Base-by-base conservation (phyloP, 352 stramenopile genomes). In the Lagenidium giganteum region DNA sequence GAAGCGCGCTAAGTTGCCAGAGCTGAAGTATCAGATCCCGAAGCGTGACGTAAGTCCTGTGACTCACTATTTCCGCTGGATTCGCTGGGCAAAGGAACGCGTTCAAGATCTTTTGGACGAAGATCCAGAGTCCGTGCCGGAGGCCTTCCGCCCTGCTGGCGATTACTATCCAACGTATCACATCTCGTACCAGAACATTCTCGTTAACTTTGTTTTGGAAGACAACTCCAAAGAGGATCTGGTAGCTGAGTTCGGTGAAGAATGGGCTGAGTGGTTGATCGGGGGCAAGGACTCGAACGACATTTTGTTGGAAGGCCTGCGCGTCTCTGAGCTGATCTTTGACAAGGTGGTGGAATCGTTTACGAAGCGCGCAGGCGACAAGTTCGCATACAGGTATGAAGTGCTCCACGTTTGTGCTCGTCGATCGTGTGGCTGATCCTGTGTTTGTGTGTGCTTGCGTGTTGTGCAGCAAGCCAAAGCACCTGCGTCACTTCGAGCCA, bases 51-150 rank as follows among this genome's bases (percentile, higher is more conserved):
- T 82, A 9, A 84, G 54, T 47, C 66, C 54, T 18, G 57, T 87
- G 20, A 67, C 67, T 18, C 69, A 87, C 28, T 87, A 83, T 49
- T 87, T 84, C 33, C 61, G 65, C 6, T 89, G 74, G 71, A 61
- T 89, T 20, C 71, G 74, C 16, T 89, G 71, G 69, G 42, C 46
- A 11, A 89, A 89, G 42, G 74, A 86, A 47, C 67, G 68, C 17
- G 48, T 81, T 11, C 68, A 84, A 27, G 51, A 70, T 29, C 34
- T 86, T 2, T 47, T 73, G 24, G 55, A 85, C 41, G 57, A 60
- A 9, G 56, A 70, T n/a, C 39, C 45, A 14, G 46, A 51, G 5
- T 27, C 48, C 27, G 62, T 88, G 21, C 60, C 66, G 3, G 54
- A 48, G 8, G 14, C 34, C 0, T 57, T 82, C 29, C 56, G 57